Base-by-base conservation (phyloP, 768 basidiomycete genomes). In the Xerocomellus intermedius region DNA sequence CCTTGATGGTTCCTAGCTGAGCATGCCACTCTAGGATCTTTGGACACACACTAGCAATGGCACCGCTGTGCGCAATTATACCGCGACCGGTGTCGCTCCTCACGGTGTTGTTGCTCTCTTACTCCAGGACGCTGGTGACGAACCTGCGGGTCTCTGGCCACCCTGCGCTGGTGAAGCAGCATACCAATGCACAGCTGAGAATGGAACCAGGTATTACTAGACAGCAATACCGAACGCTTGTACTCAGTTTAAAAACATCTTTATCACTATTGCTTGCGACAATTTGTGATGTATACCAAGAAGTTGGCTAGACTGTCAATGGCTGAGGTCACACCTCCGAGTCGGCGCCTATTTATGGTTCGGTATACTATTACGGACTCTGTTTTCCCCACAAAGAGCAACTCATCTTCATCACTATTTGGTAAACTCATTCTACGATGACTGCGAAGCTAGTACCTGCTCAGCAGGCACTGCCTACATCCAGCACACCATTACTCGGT, bases 41-140 rank as follows among this genome's bases (percentile, higher is more conserved):
- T 89, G 87, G 87, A 71, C 82, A 5, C 86, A 89, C 64, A 87
- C 83, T 7, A 70, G 80, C 64, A 87, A 87, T 56, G 85, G 84
- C 4, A 87, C 82, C 0, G 82, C 82, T 3, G 74, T 85, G 33
- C 79, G 86, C 7, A 80, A 74, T 63, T 79, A 85, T 61, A 71
- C 68, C 2, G 77, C 75, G 2, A 52, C 62, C 3, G 66, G 62
- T n/a, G 79, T 88, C 4, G 81, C 82, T 8, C 64, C 83, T 4
- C 87, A 88, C 58, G 84, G 86, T 3, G 85, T 87, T 36, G 80
- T 80, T 21, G 87, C 85, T 21, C 67, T 89, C 4, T 67, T 89
- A 37, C 65, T 89, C 56, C 79, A 76, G 47, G 87, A 89, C 58
- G 82, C 80, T 10, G 86, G 87, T 7, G 75, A 87, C 49, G 87